These are phyloP conservation scores for Sclerospora graminicola DNA, from an alignment of 352 stramenopile species.

Conservation along the genomic window DNA sequence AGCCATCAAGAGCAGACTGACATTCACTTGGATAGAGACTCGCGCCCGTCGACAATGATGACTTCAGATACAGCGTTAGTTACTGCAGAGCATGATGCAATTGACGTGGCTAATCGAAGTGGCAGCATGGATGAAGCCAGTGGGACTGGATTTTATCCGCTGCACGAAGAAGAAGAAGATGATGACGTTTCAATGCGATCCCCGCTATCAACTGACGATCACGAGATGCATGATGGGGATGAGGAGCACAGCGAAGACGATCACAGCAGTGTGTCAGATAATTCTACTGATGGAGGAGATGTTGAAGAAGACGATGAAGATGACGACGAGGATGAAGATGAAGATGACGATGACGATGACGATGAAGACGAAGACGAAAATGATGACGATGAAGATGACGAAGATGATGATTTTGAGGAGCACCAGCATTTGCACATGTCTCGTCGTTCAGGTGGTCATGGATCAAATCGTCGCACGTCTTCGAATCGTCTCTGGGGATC, in stretches of 20 bases:
- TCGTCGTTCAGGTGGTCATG: constrained; percentile 25
- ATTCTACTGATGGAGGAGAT: constrained; percentile 39
- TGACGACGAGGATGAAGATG: constrained; percentile 48
- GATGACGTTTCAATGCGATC: constrained; percentile 64
- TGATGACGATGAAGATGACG: constrained; percentile 40
- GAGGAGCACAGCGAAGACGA: constrained; percentile 46
- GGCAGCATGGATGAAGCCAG: constrained; percentile 14
- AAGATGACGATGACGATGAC: constrained; percentile 49
- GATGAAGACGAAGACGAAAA: constrained; percentile 59
- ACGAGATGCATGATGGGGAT: constrained; percentile 48
- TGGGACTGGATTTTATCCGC: constrained; percentile 11
- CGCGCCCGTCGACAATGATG: background rate
- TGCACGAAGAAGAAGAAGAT: constrained; percentile 27
- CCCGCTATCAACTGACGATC: constrained; percentile 34
- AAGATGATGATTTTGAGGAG: constrained; percentile 55
- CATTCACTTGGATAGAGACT: background rate
- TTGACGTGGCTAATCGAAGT: background rate
- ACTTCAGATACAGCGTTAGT: background rate
- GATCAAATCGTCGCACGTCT: constrained; percentile 21
- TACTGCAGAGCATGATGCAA: constrained; percentile 1
- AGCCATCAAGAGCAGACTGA: background rate
- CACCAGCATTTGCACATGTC: constrained; percentile 41
- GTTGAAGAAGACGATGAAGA: constrained; percentile 43
- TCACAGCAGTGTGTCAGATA: constrained; percentile 42
- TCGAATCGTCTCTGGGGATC: constrained; percentile 53